phyloP scores from a whole-genome alignment of 768 basidiomycete genomes.

The Mycena galericulata region DNA sequence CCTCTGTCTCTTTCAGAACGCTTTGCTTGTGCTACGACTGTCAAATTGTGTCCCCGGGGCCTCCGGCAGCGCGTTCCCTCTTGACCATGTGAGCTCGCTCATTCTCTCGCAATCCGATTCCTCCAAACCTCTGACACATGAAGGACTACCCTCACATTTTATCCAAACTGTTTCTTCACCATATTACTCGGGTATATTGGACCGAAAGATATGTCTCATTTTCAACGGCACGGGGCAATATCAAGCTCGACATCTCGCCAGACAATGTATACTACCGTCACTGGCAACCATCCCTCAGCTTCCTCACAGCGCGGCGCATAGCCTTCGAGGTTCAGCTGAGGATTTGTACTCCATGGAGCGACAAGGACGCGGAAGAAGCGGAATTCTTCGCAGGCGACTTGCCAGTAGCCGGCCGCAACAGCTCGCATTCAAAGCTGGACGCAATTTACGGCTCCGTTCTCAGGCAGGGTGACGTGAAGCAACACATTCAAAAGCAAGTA shows the following conservation, averaged over 20 bases:
- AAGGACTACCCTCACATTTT: constrained; percentile 7
- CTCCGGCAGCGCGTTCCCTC: not conserved
- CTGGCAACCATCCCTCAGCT: not conserved
- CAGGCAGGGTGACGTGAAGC: not conserved
- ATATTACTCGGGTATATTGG: not conserved
- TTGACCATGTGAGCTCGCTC: not conserved
- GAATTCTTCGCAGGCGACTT: constrained; percentile 12
- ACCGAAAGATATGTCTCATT: not conserved
- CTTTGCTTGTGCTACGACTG: constrained; percentile 3
- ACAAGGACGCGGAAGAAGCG: constrained; percentile 5
- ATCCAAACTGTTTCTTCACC: constrained; percentile 4
- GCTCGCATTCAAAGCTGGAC: not conserved
- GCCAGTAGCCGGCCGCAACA: not conserved
- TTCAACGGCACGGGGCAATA: not conserved
- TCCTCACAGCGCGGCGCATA: not conserved
- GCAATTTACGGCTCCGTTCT: constrained; percentile 1
- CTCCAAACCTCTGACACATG: not conserved
- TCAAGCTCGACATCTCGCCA: not conserved
- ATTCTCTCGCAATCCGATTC: no score
- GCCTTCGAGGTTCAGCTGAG: constrained; percentile 2
- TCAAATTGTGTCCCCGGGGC: not conserved
- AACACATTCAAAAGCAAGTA: not conserved
- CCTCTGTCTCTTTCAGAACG: constrained; percentile 21
- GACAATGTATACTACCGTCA: not conserved
- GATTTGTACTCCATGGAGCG: not conserved